Evolutionary conservation across 2,329 filamentous ascomycete genomes (phyloP).

Genomic region (Endothia cerciana): DNA sequence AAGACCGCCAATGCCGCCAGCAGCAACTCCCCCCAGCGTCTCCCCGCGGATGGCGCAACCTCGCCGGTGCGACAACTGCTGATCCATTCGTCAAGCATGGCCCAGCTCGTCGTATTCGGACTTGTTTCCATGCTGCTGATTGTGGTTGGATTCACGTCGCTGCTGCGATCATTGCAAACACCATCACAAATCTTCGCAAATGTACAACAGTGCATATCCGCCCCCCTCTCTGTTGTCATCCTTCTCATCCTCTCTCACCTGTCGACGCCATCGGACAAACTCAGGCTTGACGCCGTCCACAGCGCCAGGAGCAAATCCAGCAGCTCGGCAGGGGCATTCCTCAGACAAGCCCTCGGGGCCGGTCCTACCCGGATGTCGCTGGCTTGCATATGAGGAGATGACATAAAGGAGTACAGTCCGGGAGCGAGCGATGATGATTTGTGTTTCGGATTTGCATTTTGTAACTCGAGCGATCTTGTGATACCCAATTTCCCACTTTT

Average conservation of each 20-base stretch:
- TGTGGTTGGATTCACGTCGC: constrained; percentile 24
- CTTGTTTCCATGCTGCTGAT: constrained; percentile 28
- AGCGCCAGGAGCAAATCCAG: constrained; percentile 7
- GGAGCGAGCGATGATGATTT: constrained; percentile 5
- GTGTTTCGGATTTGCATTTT: constrained; percentile 13
- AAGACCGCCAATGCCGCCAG: constrained; percentile 16
- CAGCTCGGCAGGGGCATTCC: not conserved
- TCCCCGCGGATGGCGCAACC: not conserved
- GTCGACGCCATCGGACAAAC: constrained; percentile 1
- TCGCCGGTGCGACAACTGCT: constrained; percentile 27
- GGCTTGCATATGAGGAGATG: constrained; percentile 13
- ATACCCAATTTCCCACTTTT: constrained; percentile 23
- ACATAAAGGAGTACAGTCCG: not conserved
- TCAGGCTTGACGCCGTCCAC: constrained; percentile 8
- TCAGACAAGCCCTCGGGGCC: not conserved
- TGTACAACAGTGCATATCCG: not conserved
- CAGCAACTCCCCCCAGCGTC: constrained; percentile 17
- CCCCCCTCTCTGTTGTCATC: constrained; percentile 5
- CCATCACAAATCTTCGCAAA: constrained; percentile 14
- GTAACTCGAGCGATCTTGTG: constrained; percentile 16
- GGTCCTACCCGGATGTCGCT: constrained; percentile 3
- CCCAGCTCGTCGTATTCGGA: constrained; percentile 27
- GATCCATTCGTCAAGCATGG: not conserved
- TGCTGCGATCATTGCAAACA: constrained; percentile 20
- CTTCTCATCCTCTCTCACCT: constrained; percentile 16